Base-by-base conservation (phyloP, 2,329 filamentous ascomycete genomes). In the Sporothrix protearum region DNA sequence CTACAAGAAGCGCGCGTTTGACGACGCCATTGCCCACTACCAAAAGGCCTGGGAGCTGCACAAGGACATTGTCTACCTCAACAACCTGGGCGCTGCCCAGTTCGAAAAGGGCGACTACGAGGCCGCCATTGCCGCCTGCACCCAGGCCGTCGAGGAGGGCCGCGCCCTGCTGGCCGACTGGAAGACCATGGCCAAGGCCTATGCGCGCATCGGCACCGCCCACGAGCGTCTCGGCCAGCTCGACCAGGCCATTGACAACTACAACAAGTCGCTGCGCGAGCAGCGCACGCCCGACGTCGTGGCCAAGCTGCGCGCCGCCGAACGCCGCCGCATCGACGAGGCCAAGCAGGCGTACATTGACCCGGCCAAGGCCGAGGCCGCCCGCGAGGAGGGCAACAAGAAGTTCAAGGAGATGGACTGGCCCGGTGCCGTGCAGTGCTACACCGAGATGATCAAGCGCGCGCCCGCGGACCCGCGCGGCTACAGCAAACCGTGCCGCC, bases 1-100 rank as follows among this genome's bases (percentile, higher is more conserved):
- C 81, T 99, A 99, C 87, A 99, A 99, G 90, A 98, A 98, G 88
- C 91, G 93, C 76, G 90, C 97, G 79, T 97, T 99, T 76, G 96
- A 98, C 77, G 89, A 92, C 78, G 96, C 96, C 68, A 97, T 99
- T 77, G 89, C 90, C 79, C 93, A 99, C 84, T 99, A 99, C 85
- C 88, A 82, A 80, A 96, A 97, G 81, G 96, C 96, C 0, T 99
- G 96, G 96, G 94, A 97, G 73, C 82, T 92, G 51, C 86, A 93
- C 88, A 96, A 97, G 86, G 96, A 99, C 78, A 97, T 99, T 78
- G 96, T 95, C 19, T 99, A 99, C 83, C 87, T 98, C 73, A 99
- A 96, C 85, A 99, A 99, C 83, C 87, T 97, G 42, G 93, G 94
- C 73, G 96, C 96, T 3, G 96, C 95, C 73, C 89, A 96, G 78